Evolutionary conservation across 176 grass and related monocot species (phyloP), one percentile per base, ranked within the genome.

Genomic region (Hyparrhenia diplandra): DNA sequence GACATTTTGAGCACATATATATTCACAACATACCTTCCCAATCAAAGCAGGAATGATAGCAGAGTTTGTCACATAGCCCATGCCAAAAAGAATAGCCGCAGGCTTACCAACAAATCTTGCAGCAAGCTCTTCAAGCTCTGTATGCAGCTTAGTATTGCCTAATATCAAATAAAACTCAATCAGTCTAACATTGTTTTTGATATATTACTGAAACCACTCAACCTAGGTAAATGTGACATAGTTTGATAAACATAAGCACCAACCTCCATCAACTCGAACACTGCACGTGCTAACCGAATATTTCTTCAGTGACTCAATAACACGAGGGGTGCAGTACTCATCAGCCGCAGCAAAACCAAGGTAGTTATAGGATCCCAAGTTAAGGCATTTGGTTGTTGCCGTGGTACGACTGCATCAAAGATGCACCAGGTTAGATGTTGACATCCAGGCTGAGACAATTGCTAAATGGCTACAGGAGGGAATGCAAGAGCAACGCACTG

Each of bases 61-160:
- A 10, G 94, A 97, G 68, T 97, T 97, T 64, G 89, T 97, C 69
- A 90, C 92, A 86, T 97, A 97, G 82, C 92, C 94, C 94, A 97
- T 97, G 72, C 94, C 89, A 63, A 94, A n/a, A 97, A 84, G 64
- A 88, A 97, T 85, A 77, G 94, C 94, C 0, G 94, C 89, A 76
- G 87, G 91, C 59, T 97, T 94, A 11, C 94, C 94, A 68, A 94
- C 92, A 85, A 94, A 97, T 82, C 77, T 80, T 61, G 94, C 92
- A 78, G 92, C 80, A 69, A 97, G 76, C 64, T 90, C 92, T 82
- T 97, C 92, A 18, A 97, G 89, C 74, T 97, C 92, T 17, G 41
- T 71, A 52, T 94, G 94, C 49, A 97, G 85, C 75, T 92, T 94
- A 73, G 94, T 94, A 49, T 85, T 97, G 52, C 94, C 94, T 97